These are phyloP conservation scores for Chaetomium sp. DNA, from an alignment of 2,329 filamentous ascomycete species.

Conservation along the genomic window DNA sequence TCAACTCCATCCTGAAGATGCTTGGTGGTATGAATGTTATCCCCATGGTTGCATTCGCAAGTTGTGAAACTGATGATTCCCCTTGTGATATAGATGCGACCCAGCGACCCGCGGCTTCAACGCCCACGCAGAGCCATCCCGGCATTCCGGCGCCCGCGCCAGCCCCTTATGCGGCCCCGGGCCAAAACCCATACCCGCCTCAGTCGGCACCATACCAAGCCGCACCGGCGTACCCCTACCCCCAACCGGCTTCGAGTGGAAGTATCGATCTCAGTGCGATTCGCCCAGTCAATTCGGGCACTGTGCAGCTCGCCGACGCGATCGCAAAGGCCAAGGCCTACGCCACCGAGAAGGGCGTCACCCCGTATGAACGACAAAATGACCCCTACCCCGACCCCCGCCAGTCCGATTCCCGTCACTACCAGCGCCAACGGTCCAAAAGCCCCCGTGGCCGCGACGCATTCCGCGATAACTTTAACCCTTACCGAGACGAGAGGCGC, in stretches of 20 bases:
- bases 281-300: conserved; percentile 71
- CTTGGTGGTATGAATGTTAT: conserved; percentile 16
- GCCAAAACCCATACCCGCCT: conserved; percentile 20
- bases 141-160: conserved; percentile 15
- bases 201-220: conserved; percentile 18
- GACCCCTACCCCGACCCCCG: conserved; percentile 39
- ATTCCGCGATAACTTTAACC: conserved; percentile 70
- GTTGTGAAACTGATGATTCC: not conserved
- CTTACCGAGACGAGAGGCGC: conserved; percentile 79
- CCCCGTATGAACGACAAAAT: conserved; percentile 52
- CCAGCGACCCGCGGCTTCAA: conserved; percentile 23
- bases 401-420: conserved; percentile 47
- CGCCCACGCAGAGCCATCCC: conserved; percentile 19
- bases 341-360: conserved; percentile 70
- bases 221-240: conserved; percentile 31
- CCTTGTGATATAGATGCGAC: conserved; percentile 13
- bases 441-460: conserved; percentile 63
- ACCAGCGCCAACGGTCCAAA: conserved; percentile 67
- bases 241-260: conserved; percentile 65
- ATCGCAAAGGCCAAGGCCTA: conserved; percentile 79
- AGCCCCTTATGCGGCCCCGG: conserved; percentile 14
- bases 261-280: conserved; percentile 75
- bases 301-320: conserved; percentile 75
- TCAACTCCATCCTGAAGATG: conserved; percentile 22
- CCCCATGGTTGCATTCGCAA: not conserved